Base-by-base conservation (phyloP, 352 stramenopile species). In the Pythium insidiosum region DNA sequence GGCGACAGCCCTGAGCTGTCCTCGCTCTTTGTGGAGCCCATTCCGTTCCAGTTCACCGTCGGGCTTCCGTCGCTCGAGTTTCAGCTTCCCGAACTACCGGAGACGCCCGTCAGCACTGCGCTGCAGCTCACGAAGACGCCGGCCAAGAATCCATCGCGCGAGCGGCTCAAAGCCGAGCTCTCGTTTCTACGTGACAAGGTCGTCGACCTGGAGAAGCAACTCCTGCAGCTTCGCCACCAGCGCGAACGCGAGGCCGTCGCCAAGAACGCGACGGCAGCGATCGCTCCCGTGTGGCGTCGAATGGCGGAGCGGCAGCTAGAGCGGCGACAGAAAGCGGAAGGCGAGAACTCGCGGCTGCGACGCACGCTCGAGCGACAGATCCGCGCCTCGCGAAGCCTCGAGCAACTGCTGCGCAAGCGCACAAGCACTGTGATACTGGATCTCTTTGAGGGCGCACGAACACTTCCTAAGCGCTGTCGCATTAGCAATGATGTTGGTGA, bases 91-190 rank as follows among this genome's bases (percentile, higher is more conserved):
- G n/a, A n/a, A n/a, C n/a, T n/a, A n/a, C n/a, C n/a, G n/a, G 7
- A 19, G 13, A 12, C 35, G 20, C 19, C 34, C 18, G 18, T 11
- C 21, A 23, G 15, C 23, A 4, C 1, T 18, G 11, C 16, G 19
- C 3, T 3, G 19, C 11, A 21, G 12, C 22, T 16, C 15, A 12
- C 20, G 9, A 29, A 16, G 4, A 38, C 47, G 0, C 19, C 47
- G 31, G 36, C 19, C 6, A 61, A 51, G 39, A 79, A 79, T 37
- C 64, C 58, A 13, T 75, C 61, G 11, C 50, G 68, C 15, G 64
- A 79, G 51, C 63, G 66, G 6, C 51, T 75, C 19, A 72, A 76
- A 40, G 64, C 58, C 21, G 66, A 82, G 38, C 52, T 78, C 16
- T 52, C 48, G 30, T 78, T 67, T 22, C 47, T 82, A 11, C 44